Evolutionary conservation across 805 yeast genomes (phyloP), one percentile per base, ranked within the genome.

Genomic region (Hermanozyma aechmeae): DNA sequence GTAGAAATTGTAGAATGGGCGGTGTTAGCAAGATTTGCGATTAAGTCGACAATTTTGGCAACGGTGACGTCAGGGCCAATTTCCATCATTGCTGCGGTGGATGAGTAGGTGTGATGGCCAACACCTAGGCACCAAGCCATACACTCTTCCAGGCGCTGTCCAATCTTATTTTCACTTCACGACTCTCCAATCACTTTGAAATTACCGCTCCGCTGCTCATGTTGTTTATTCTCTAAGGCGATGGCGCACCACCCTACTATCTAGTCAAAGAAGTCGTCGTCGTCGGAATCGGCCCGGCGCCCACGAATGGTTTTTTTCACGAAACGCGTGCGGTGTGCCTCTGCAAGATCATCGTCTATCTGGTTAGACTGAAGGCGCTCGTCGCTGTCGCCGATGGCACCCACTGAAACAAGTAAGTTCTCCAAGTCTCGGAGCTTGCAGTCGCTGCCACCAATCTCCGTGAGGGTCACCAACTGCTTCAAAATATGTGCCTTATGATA

Each of bases 361-460:
- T 68, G 71, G 46, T 80, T 79, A 25, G 68, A 68, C 4, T 61
- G 40, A 30, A 89, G 58, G 37, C 97, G 63, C 29, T 68, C 67
- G 50, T 89, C 97, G 10, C 65, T 58, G 25, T 66, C 72, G 32
- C 68, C 63, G 2, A 87, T 73, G 0, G 87, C 83, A 2, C 73
- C 76, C 5, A 75, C 56, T 27, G 67, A 71, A 25, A 84, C 81
- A 45, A 89, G 54, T 11, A 83, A 68, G 27, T 61, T 61, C 53
- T 87, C 96, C 25, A 92, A 44, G 51, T 92, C 97, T 25, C 57
- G 56, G 16, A 74, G 25, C 11, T 58, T 70, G 2, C 95, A 75
- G 26, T 79, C 75, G 49, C 79, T 80, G 3, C 98, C 98, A 7
- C 95, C 95, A 26, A 92, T 50, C 43, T 79, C 75, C 4, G 80